These are phyloP conservation scores for Colletotrichum noveboracense DNA, from an alignment of 2,329 filamentous ascomycete species.

Conservation along the genomic window DNA sequence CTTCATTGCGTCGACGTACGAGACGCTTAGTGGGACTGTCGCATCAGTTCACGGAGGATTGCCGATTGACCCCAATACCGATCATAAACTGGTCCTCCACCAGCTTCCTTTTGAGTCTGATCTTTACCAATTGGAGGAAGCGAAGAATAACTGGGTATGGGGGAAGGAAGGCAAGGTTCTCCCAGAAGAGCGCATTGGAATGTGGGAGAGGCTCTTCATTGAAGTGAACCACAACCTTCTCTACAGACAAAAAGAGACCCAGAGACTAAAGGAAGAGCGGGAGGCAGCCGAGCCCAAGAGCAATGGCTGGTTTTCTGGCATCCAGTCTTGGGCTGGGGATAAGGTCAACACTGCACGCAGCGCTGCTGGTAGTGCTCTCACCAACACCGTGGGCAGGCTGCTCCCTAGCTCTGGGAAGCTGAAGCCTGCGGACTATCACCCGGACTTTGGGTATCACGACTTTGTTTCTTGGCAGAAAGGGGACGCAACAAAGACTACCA, in stretches of 20 bases:
- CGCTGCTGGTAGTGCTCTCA: neutral
- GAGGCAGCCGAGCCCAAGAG: neutral
- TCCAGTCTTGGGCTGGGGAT: neutral
- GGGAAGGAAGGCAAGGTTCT: neutral
- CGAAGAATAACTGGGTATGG: conserved; percentile 19
- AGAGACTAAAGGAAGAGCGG: neutral
- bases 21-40: conserved; percentile 5
- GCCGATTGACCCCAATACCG: neutral
- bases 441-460: conserved; percentile 18
- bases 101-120: conserved; percentile 22
- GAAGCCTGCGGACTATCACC: neutral
- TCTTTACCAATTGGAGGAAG: conserved; percentile 7
- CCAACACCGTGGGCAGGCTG: neutral
- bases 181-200: conserved; percentile 23
- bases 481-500: neutral
- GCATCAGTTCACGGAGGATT: neutral
- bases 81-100: conserved; percentile 1
- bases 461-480: conserved; percentile 19
- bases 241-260: neutral
- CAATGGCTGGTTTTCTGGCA: neutral
- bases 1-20: conserved; percentile 3
- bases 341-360: neutral
- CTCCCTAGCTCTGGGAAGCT: neutral
- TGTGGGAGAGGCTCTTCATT: conserved; percentile 26
- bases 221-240: conserved; percentile 20